Percentiles rank a stretch among this genome's conserved stretches.
These are phyloP conservation scores for Mollisia scopiformis DNA, from an alignment of 2,329 filamentous ascomycete genomes.

Conservation along the genomic window DNA sequence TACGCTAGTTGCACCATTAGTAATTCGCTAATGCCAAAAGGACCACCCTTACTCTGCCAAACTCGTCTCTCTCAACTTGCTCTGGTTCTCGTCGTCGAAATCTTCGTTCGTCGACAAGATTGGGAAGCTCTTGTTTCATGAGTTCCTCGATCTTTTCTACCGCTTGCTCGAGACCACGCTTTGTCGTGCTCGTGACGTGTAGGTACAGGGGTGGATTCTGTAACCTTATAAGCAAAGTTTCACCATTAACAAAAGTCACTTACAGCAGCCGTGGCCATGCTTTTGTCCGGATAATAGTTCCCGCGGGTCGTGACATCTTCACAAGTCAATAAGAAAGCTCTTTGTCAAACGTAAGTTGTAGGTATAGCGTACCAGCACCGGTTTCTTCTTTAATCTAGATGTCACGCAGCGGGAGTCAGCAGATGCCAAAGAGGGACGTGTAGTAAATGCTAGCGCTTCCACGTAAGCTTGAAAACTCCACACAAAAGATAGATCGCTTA, in stretches of 20 bases:
- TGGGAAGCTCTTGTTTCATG: slow-evolving; percentile 94
- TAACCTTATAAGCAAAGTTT: slow-evolving; percentile 19
- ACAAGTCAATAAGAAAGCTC: slow-evolving; percentile 58
- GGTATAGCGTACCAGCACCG: slow-evolving; percentile 92
- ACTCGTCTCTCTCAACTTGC: slow-evolving; percentile 85
- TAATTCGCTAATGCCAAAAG: background rate
- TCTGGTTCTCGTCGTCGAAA: slow-evolving; percentile 84
- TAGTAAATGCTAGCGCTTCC: slow-evolving; percentile 65
- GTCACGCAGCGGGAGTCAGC: slow-evolving; percentile 88
- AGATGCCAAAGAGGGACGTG: slow-evolving; percentile 77
- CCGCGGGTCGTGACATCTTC: slow-evolving; percentile 99
- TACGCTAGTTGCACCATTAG: slow-evolving; percentile 63
- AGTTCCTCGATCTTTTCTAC: slow-evolving; percentile 89
- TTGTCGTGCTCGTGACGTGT: slow-evolving; percentile 90
- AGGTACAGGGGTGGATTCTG: slow-evolving; percentile 94
- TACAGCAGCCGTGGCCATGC: slow-evolving; percentile 92
- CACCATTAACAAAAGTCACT: slow-evolving; percentile 38
- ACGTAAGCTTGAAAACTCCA: slow-evolving; percentile 71
- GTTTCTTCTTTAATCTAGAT: slow-evolving; percentile 99
- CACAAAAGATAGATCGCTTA: slow-evolving; percentile 46
- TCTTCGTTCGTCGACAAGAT: slow-evolving; percentile 90
- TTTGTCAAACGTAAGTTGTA: slow-evolving; percentile 42
- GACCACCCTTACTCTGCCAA: slow-evolving; percentile 73
- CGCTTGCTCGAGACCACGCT: slow-evolving; percentile 88
- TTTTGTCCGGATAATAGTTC: slow-evolving; percentile 96